phyloP scores from a whole-genome alignment of 441 rosid species.

The Populus trichocarpa region DNA sequence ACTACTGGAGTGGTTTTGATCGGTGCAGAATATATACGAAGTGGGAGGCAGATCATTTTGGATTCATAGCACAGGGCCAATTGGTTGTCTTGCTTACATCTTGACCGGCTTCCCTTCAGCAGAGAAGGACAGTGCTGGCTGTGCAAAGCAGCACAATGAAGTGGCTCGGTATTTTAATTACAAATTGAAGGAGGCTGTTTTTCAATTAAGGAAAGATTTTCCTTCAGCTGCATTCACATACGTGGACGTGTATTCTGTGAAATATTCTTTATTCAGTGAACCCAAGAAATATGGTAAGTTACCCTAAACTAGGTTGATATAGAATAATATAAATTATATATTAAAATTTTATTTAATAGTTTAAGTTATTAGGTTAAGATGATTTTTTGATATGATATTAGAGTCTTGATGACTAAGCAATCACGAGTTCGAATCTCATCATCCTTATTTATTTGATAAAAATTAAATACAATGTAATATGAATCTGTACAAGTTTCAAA shows the following conservation, averaged over 20 bases:
- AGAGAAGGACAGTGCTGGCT: slow-evolving; percentile 16
- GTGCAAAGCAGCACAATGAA: slow-evolving; percentile 21
- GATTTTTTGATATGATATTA: no score
- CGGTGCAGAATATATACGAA: slow-evolving; percentile 13
- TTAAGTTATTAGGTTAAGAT: no score
- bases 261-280: slow-evolving; percentile 17
- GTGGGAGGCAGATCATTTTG: slow-evolving; percentile 25
- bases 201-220: slow-evolving; percentile 11
- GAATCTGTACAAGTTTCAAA: no score
- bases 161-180: slow-evolving; percentile 21
- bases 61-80: slow-evolving; percentile 26
- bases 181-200: slow-evolving; percentile 12
- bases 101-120: slow-evolving; percentile 11
- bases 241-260: slow-evolving; percentile 20
- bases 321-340: no score
- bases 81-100: slow-evolving; percentile 24
- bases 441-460: no score
- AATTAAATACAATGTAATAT: no score
- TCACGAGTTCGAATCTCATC: no score
- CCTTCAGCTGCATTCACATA: slow-evolving; percentile 20
- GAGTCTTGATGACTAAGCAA: no score
- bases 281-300: slow-evolving; percentile 21
- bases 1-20: not conserved
- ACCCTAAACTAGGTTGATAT: no score
- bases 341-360: no score